Conservation (phyloP, 495 filamentous ascomycete genomes). For the Tuber melanosporum region DNA sequence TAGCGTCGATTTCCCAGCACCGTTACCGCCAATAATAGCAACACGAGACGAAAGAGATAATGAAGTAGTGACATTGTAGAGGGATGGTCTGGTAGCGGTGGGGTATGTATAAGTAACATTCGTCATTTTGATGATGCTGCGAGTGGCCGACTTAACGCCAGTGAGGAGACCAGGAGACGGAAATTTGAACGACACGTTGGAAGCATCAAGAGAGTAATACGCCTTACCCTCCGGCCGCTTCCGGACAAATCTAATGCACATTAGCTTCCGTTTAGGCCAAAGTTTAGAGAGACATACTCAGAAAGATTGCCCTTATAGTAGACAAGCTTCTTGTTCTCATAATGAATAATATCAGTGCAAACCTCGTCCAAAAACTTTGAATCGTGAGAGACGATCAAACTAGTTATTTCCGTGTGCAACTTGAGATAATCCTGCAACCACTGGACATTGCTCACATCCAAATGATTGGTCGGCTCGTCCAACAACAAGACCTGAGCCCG, state of each 20-base stretch:
- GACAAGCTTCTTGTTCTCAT: slow-evolving; percentile 93
- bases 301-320: slow-evolving; percentile 93
- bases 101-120: slow-evolving; percentile 89
- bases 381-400: slow-evolving; percentile 96
- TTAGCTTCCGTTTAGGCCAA: slow-evolving; percentile 21
- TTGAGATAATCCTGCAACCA: slow-evolving; percentile 96
- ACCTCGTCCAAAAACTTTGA: slow-evolving; percentile 94
- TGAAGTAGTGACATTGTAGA: slow-evolving; percentile 77
- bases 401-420: slow-evolving; percentile 91
- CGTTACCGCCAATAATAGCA: slow-evolving; percentile 94
- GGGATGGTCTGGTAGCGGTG: slow-evolving; percentile 71
- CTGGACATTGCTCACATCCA: slow-evolving; percentile 91
- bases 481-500: slow-evolving; percentile 90
- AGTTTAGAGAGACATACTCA: slow-evolving; percentile 44
- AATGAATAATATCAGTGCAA: slow-evolving; percentile 98
- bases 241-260: slow-evolving; percentile 61
- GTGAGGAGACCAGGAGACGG: slow-evolving; percentile 88
- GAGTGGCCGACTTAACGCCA: slow-evolving; percentile 89
- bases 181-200: slow-evolving; percentile 93
- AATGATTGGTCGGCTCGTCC: slow-evolving; percentile 98
- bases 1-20: slow-evolving; percentile 95
- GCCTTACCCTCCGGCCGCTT: slow-evolving; percentile 92
- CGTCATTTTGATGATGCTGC: slow-evolving; percentile 91
- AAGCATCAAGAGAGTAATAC: slow-evolving; percentile 93
- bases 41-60: slow-evolving; percentile 85